Evolutionary conservation across 805 yeast species (phyloP), one percentile per base, ranked within the genome.

Genomic region (Monosporozyma solicola): DNA sequence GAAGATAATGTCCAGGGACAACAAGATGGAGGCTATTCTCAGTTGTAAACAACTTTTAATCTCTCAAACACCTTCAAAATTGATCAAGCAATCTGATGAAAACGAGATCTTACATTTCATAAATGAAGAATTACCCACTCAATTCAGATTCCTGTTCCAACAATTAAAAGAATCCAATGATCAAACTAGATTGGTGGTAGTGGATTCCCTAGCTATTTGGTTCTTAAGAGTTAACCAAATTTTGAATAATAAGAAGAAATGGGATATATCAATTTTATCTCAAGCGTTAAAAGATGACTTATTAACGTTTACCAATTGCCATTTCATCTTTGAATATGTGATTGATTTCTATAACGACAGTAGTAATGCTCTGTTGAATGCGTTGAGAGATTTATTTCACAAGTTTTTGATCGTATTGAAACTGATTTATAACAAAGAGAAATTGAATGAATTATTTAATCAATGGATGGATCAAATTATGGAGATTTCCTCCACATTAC

Each of bases 271-370:
- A 13, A 24, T n/a, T 24, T 24, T 47, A 35, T 33, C 32, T 3
- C 32, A 47, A 35, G 9, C 15, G 15, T 16, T 47, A 6, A 35
- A 47, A 11, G 4, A 13, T 16, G 32, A 35, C 13, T 22, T 31
- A 16, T 47, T 67, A 9, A 53, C 59, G 5, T 47, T 51, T 5
- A 61, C 65, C 2, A 62, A 55, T 13, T 59, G 74, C 5, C 63
- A 66, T 29, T 57, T 53, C 27, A 52, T 82, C 1, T 79, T 80
- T 60, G 72, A 72, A 25, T 85, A 78, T 63, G 75, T 85, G 13
- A 68, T 84, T 41, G 90, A 83, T 57, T 82, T 79, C 63, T 83
- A 90, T 82, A 80, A 80, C 51, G 87, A 83, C 50, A 78, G 87
- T 1, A 83, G 85, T 4, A 80, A 86, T 2, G 83, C 95, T 0